Evolutionary conservation across 208 protist species (phyloP), one percentile per base, ranked within the genome.

Genomic region (Plasmodiophora brassicae): DNA sequence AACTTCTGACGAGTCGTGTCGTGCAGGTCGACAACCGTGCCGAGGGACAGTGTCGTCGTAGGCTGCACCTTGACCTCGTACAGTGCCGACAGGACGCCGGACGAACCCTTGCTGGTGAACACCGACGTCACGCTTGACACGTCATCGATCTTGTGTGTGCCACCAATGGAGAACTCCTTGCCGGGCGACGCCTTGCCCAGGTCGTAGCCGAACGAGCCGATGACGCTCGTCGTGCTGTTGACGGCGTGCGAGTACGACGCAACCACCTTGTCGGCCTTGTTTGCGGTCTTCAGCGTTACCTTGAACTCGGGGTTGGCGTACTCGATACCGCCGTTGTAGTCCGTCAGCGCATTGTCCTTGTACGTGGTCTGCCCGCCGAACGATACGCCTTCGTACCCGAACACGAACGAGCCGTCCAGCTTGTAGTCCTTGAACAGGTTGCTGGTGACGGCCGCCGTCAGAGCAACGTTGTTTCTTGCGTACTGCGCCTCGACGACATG

Each of bases 151-250:
- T 78, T 78, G 65, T 78, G 41, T 32, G 65, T 36, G n/a, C 65
- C 65, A 38, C 65, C 65, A 5, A 78, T 78, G 32, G 65, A 78
- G 65, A 38, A 78, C n/a, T 78, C 65, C n/a, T 78, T 78, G 32
- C 65, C 65, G 20, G 65, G 65, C 5, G 14, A 44, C 10, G 65
- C 32, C n/a, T 78, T 78, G 20, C 65, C 65, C 5, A 78, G 41
- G 41, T 78, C 65, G 65, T 78, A 78, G 65, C 65, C n/a, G n/a
- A 78, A 78, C n/a, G 65, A 78, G n/a, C 65, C 65, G n/a, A 78
- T 78, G 41, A 78, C n/a, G 5, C 32, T 78, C 32, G 65, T 32
- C 10, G n/a, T 8, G 14, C 32, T n/a, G 65, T 38, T 78, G 5
- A 78, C 14, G n/a, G 41, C n/a, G 41, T 78, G 65, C 10, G 65